These are phyloP conservation scores for Trichoderma asperellum DNA, from an alignment of 2,329 filamentous ascomycete genomes.

Conservation along the genomic window DNA sequence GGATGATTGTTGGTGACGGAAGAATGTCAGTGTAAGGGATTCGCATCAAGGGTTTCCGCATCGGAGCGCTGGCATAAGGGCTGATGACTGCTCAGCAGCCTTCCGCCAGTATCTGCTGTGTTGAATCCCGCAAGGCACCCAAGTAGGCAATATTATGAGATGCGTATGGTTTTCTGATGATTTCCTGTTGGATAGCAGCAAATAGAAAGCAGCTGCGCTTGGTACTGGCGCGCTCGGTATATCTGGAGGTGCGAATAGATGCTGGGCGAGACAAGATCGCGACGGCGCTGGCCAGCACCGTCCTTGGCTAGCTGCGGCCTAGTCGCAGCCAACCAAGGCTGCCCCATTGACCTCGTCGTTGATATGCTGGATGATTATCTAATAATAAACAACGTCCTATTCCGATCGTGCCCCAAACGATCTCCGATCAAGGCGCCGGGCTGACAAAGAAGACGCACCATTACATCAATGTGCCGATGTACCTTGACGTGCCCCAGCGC, in stretches of 20 bases:
- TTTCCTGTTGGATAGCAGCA: not conserved
- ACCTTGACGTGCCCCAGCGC: not conserved
- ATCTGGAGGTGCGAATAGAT: not conserved
- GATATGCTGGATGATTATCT: slow-evolving; percentile 14
- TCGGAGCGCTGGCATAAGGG: slow-evolving; percentile 39
- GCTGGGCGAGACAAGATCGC: not conserved
- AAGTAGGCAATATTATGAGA: not conserved
- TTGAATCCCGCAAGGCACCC: too few species aligned
- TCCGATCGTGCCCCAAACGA: slow-evolving; percentile 2
- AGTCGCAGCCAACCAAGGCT: not conserved
- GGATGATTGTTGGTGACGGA: slow-evolving; percentile 74
- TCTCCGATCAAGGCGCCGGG: slow-evolving; percentile 4
- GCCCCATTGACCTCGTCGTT: not conserved
- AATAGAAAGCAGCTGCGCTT: not conserved
- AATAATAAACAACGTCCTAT: not conserved
- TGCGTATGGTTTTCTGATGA: not conserved
- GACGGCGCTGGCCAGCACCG: not conserved
- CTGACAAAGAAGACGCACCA: slow-evolving; percentile 21
- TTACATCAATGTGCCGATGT: not conserved
- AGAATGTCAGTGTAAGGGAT: slow-evolving; percentile 90
- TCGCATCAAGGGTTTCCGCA: slow-evolving; percentile 76
- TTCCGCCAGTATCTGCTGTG: not conserved
- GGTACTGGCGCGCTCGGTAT: not conserved
- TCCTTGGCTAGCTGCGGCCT: not conserved
- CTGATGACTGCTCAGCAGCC: not conserved